These are phyloP conservation scores for Stagonosporopsis chrysanthemi DNA, from an alignment of 2,329 filamentous ascomycete species.

Conservation along the genomic window DNA sequence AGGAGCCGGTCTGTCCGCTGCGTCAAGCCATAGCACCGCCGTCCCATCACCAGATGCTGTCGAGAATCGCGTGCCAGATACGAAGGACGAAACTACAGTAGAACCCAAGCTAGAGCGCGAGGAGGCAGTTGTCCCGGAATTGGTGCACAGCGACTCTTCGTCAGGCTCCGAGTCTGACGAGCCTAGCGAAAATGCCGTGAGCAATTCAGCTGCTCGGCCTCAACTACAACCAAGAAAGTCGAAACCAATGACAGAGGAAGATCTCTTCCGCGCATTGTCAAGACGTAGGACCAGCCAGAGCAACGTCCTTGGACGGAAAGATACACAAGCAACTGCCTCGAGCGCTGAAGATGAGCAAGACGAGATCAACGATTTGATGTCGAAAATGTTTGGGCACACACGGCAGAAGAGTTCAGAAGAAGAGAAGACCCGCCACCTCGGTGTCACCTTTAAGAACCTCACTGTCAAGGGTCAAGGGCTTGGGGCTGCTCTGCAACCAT, in stretches of 20 bases:
- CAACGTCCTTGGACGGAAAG: slow-evolving; percentile 31
- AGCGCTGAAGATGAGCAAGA: slow-evolving; percentile 52
- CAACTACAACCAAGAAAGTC: slow-evolving; percentile 30
- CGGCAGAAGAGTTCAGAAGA: slow-evolving; percentile 72
- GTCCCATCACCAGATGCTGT: slow-evolving; percentile 16
- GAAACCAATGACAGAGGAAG: slow-evolving; percentile 57
- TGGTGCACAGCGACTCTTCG: slow-evolving; percentile 16
- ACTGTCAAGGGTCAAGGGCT: slow-evolving; percentile 68
- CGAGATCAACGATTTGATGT: slow-evolving; percentile 70
- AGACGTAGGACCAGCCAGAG: slow-evolving; percentile 55
- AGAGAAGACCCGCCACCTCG: slow-evolving; percentile 73
- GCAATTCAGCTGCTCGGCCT: slow-evolving; percentile 34
- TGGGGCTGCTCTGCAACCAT: slow-evolving; percentile 68
- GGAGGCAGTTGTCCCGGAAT: slow-evolving; percentile 24
- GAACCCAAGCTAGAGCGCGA: slow-evolving; percentile 15
- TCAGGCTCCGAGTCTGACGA: slow-evolving; percentile 36
- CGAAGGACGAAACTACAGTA: background rate
- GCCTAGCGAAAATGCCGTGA: slow-evolving; percentile 27
- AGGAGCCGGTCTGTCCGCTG: slow-evolving; percentile 17
- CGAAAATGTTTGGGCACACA: slow-evolving; percentile 72
- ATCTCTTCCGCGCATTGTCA: slow-evolving; percentile 60
- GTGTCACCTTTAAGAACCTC: slow-evolving; percentile 70
- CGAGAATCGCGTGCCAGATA: background rate
- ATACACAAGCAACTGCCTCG: slow-evolving; percentile 34
- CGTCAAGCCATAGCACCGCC: slow-evolving; percentile 23